Percentiles rank a stretch among this genome's conserved stretches.
Conservation (phyloP, 805 yeast species). For the Metschnikowia lochheadii region DNA sequence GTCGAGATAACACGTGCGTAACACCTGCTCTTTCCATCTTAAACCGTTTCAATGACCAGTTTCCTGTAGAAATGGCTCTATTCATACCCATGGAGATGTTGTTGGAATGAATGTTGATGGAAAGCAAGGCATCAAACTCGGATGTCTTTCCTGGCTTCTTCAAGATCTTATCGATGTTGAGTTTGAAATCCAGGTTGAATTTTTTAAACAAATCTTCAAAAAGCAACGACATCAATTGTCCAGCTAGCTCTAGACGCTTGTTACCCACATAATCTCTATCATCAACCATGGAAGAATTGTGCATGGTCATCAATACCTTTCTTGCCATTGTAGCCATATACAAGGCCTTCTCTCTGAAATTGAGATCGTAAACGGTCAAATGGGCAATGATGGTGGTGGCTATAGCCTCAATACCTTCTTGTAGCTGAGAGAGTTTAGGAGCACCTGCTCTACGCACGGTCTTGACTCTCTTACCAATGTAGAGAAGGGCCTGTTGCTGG, state of each 20-base stretch:
- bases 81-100: constrained; percentile 92
- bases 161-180: constrained; percentile 87
- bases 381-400: constrained; percentile 97
- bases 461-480: constrained; percentile 85
- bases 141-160: constrained; percentile 92
- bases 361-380: constrained; percentile 75
- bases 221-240: constrained; percentile 89
- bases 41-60: constrained; percentile 97
- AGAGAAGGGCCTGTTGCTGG: constrained; percentile 90
- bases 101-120: constrained; percentile 86
- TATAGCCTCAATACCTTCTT: constrained; percentile 95
- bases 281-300: constrained; percentile 92
- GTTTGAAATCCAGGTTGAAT: constrained; percentile 91
- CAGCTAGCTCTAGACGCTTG: constrained; percentile 94
- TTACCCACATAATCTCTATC: constrained; percentile 98
- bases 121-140: constrained; percentile 89
- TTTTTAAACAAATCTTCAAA: constrained; percentile 97
- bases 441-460: constrained; percentile 84
- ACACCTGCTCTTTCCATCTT: constrained; percentile 99
- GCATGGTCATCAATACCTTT: constrained; percentile 92
- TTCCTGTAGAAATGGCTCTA: constrained; percentile 97
- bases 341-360: constrained; percentile 89
- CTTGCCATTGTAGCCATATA: constrained; percentile 96
- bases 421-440: constrained; percentile 72
- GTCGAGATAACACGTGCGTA: constrained; percentile 88